A percentile compares a stretch with the other conserved stretches of the same genome.
Evolutionary conservation across 306 rosid genomes (phyloP).

Genomic region (Gillenia trifoliata): DNA sequence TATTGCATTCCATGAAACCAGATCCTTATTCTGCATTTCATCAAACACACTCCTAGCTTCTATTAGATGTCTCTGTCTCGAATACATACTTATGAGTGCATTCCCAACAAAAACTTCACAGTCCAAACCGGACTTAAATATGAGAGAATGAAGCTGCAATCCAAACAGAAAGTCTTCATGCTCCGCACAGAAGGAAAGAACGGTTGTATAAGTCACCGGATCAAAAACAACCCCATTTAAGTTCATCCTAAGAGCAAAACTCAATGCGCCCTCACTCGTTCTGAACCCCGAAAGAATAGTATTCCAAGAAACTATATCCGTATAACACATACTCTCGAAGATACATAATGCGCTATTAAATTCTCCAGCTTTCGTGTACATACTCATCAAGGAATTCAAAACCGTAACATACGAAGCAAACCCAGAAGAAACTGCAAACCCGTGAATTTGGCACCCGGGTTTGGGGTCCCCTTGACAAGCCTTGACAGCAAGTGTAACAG

Average conservation of each 20-base stretch:
- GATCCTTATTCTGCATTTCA: slow-evolving; percentile 55
- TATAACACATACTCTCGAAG: slow-evolving; percentile 47
- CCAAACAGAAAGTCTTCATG: slow-evolving; percentile 52
- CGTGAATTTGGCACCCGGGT: slow-evolving; percentile 60
- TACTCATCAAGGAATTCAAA: slow-evolving; percentile 72
- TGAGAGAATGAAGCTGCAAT: slow-evolving; percentile 58
- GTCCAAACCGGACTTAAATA: slow-evolving; percentile 48
- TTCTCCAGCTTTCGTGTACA: slow-evolving; percentile 63
- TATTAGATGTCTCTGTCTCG: slow-evolving; percentile 47
- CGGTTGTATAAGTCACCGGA: slow-evolving; percentile 55
- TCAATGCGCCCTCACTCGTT: slow-evolving; percentile 52
- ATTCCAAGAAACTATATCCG: slow-evolving; percentile 80
- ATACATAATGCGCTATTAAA: slow-evolving; percentile 40
- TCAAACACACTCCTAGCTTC: slow-evolving; percentile 63
- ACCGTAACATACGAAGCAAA: slow-evolving; percentile 38
- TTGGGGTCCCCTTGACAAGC: slow-evolving; percentile 57
- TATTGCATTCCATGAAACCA: slow-evolving; percentile 79
- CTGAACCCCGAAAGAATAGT: slow-evolving; percentile 71
- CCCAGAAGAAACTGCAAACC: slow-evolving; percentile 44
- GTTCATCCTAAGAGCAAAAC: slow-evolving; percentile 55
- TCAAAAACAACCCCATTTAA: slow-evolving; percentile 51
- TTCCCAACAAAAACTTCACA: slow-evolving; percentile 69
- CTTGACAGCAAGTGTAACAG: slow-evolving; percentile 58
- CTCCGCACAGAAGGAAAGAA: slow-evolving; percentile 58
- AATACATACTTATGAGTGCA: slow-evolving; percentile 70